Evolutionary conservation across 768 basidiomycete genomes (phyloP).

Genomic region (Hygrocybe coccinea): DNA sequence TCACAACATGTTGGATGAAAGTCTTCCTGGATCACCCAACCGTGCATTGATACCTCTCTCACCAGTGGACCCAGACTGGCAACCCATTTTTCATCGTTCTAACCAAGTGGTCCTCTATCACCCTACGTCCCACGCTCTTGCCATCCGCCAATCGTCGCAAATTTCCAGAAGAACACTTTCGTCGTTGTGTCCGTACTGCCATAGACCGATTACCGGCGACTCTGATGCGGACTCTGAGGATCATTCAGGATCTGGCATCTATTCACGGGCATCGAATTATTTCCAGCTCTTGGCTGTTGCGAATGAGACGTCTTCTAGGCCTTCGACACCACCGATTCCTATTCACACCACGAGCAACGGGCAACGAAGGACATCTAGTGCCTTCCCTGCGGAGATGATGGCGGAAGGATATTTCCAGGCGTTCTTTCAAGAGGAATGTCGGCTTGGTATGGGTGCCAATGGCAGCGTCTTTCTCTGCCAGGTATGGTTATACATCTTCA

Average conservation of each 20-base stretch:
- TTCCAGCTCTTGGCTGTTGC: slow-evolving; percentile 72
- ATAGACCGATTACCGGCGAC: slow-evolving; percentile 49
- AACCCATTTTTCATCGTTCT: slow-evolving; percentile 73
- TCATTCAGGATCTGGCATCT: slow-evolving; percentile 34
- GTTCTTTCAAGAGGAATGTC: slow-evolving; percentile 87
- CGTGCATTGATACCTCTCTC: slow-evolving; percentile 14
- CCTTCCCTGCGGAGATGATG: slow-evolving; percentile 69
- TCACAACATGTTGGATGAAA: neutral
- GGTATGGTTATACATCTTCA: slow-evolving; percentile 37
- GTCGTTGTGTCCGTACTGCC: slow-evolving; percentile 68
- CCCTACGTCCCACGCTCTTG: slow-evolving; percentile 75
- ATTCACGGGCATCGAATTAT: slow-evolving; percentile 66
- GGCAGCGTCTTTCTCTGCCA: slow-evolving; percentile 87
- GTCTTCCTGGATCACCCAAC: slow-evolving; percentile 8
- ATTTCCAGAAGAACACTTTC: slow-evolving; percentile 10
- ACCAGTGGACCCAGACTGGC: slow-evolving; percentile 48
- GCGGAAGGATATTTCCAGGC: slow-evolving; percentile 90
- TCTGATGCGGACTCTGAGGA: slow-evolving; percentile 26
- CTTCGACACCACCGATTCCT: slow-evolving; percentile 44
- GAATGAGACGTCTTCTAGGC: slow-evolving; percentile 57
- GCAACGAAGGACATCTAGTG: slow-evolving; percentile 9
- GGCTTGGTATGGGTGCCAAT: slow-evolving; percentile 92
- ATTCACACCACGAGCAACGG: neutral
- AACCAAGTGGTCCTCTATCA: slow-evolving; percentile 88
- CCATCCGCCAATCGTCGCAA: slow-evolving; percentile 46